phyloP scores from a whole-genome alignment of 1,139 yeast species.

The Lodderomyces pseudojiufengensis region DNA sequence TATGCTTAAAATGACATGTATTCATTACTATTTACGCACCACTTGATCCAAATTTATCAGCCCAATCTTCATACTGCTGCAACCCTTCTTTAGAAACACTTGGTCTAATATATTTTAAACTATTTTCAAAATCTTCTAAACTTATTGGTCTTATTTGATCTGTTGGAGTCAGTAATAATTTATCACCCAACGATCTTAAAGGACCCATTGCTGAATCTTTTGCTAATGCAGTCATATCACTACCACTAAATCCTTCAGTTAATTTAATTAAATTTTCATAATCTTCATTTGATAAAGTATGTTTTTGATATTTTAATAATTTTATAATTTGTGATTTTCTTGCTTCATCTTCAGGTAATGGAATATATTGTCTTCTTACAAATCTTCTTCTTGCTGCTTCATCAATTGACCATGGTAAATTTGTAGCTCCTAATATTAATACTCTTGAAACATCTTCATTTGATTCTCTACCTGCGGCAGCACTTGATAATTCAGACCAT shows the following conservation, averaged over 20 bases:
- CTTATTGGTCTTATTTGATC: constrained; percentile 81
- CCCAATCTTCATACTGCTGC: constrained; percentile 82
- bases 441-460: constrained; percentile 66
- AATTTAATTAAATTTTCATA: constrained; percentile 54
- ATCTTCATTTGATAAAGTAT: constrained; percentile 63
- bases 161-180: constrained; percentile 76
- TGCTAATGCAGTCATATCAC: constrained; percentile 92
- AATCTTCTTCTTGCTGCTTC: constrained; percentile 97
- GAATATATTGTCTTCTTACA: constrained; percentile 90
- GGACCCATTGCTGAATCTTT: constrained; percentile 99
- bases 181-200: constrained; percentile 83
- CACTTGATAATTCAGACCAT: constrained; percentile 92
- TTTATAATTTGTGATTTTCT: constrained; percentile 69
- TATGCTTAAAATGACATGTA: no score
- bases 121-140: constrained; percentile 69
- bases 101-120: constrained; percentile 83
- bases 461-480: constrained; percentile 73
- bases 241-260: constrained; percentile 86
- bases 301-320: constrained; percentile 71
- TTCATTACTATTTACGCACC: constrained; percentile 53
- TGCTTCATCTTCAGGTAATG: constrained; percentile 87
- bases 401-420: constrained; percentile 96
- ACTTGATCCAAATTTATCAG: constrained; percentile 81
- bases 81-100: constrained; percentile 88
- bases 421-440: constrained; percentile 91